phyloP scores from a whole-genome alignment of 352 stramenopile genomes.

The Phytophthora rubi region DNA sequence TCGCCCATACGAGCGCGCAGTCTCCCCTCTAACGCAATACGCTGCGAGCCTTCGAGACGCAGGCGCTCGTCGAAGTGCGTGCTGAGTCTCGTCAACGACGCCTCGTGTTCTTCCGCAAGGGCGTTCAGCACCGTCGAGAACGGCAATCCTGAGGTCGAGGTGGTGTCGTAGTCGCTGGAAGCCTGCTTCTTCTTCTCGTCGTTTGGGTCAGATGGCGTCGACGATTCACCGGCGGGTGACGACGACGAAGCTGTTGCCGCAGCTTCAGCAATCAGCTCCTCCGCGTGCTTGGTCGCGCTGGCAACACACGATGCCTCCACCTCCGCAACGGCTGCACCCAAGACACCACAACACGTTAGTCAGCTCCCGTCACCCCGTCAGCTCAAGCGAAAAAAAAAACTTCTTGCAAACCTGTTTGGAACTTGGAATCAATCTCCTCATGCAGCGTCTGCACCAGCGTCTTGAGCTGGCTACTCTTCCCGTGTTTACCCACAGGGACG shows the following conservation, averaged over 20 bases:
- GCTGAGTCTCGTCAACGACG: conserved; percentile 65
- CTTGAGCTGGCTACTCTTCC: conserved; percentile 73
- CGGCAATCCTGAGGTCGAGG: conserved; percentile 33
- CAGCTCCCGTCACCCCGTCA: neutral
- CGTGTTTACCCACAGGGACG: conserved; percentile 64
- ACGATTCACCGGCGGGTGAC: conserved; percentile 23
- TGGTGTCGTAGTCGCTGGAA: conserved; percentile 9
- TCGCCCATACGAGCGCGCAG: conserved; percentile 60
- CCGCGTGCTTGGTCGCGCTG: conserved; percentile 16
- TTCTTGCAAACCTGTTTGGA: conserved; percentile 44
- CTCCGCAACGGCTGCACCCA: conserved; percentile 13
- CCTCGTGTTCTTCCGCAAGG: conserved; percentile 73
- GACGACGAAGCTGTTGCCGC: conserved; percentile 13
- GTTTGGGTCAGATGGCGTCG: conserved; percentile 16
- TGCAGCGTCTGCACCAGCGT: conserved; percentile 73
- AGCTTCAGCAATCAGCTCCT: conserved; percentile 26
- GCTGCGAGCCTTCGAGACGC: conserved; percentile 68
- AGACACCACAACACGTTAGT: conserved; percentile 6
- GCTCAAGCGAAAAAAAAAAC: neutral
- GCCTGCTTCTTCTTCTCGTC: conserved; percentile 24
- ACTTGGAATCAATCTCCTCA: conserved; percentile 73
- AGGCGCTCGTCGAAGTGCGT: conserved; percentile 75
- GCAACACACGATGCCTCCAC: conserved; percentile 27
- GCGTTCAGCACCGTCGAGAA: conserved; percentile 62
- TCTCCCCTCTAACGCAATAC: conserved; percentile 64